Evolutionary conservation across 345 rosid species (phyloP).

Genomic region (Anastatica hierochuntica): DNA sequence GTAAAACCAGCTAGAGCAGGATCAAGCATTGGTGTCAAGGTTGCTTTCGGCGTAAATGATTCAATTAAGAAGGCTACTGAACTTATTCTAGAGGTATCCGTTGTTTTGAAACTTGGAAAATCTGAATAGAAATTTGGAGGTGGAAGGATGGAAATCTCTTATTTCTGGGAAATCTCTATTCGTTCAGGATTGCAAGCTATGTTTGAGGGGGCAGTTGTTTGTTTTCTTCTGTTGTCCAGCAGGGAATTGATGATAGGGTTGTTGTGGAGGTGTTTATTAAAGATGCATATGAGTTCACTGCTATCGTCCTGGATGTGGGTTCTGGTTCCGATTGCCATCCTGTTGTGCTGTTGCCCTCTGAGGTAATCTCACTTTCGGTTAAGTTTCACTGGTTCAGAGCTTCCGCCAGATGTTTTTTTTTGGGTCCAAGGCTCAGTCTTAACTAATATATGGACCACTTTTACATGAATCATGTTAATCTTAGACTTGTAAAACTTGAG

Average conservation of each 20-base stretch:
- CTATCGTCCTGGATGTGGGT: constrained; percentile 88
- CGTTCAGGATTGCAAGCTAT: neutral
- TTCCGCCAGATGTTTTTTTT: neutral
- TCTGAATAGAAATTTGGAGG: neutral
- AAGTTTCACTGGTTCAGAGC: neutral
- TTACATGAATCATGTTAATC: neutral
- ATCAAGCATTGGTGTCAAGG: constrained; percentile 92
- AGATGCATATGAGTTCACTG: constrained; percentile 85
- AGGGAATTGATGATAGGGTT: constrained; percentile 82
- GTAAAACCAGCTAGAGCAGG: constrained; percentile 93
- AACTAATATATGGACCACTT: constrained; percentile 1
- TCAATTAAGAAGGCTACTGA: constrained; percentile 60
- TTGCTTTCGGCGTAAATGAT: constrained; percentile 79
- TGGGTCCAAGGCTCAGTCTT: neutral
- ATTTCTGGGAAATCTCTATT: constrained; percentile 3
- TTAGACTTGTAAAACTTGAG: neutral
- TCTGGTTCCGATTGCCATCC: constrained; percentile 64
- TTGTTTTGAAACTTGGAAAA: neutral
- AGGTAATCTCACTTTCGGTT: constrained; percentile 38
- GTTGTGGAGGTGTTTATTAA: constrained; percentile 73
- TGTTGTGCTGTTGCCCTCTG: constrained; percentile 77
- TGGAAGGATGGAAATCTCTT: neutral
- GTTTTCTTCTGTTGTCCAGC: constrained; percentile 11
- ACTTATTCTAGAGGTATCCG: constrained; percentile 58
- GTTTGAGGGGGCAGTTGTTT: neutral